Evolutionary conservation across 164 flowering plant species (phyloP).

Genomic region (Amborella trichopoda): DNA sequence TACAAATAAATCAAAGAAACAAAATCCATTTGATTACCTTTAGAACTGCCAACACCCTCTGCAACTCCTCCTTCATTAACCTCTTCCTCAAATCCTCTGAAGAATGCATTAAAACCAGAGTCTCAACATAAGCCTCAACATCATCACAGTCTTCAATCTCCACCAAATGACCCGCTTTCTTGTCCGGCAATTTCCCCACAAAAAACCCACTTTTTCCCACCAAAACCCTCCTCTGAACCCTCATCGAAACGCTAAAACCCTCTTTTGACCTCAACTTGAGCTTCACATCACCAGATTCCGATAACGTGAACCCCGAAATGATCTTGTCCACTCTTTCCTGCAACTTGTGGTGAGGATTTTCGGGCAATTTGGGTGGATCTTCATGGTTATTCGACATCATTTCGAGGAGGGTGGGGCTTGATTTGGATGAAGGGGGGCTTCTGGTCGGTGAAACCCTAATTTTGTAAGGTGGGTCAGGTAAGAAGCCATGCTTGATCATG

Average conservation of each 20-base stretch:
- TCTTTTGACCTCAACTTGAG: constrained; percentile 50
- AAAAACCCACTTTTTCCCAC: constrained; percentile 58
- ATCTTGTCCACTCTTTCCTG: constrained; percentile 35
- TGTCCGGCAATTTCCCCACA: constrained; percentile 40
- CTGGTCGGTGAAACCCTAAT: constrained; percentile 3
- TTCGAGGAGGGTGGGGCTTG: constrained; percentile 50
- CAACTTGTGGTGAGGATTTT: constrained; percentile 11
- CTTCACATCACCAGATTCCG: constrained; percentile 46
- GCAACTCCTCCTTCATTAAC: constrained; percentile 50
- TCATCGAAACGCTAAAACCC: constrained; percentile 47
- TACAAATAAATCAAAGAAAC: too few species aligned
- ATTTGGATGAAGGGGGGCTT: constrained; percentile 15
- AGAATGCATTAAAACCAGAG: constrained; percentile 71
- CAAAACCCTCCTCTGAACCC: constrained; percentile 62
- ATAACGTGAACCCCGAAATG: constrained; percentile 34
- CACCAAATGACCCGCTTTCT: constrained; percentile 38
- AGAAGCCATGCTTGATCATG: constrained; percentile 85
- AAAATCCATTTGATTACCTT: too few species aligned
- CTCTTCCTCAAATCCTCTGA: constrained; percentile 55
- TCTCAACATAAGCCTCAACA: constrained; percentile 78
- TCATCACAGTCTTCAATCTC: constrained; percentile 91
- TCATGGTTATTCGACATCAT: constrained; percentile 37
- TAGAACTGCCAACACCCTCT: constrained; percentile 55
- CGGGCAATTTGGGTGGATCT: background rate
- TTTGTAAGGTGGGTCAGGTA: constrained; percentile 52